Percentiles rank a stretch among this genome's conserved stretches.
phyloP scores from a whole-genome alignment of 2,329 filamentous ascomycete genomes.

The Lizonia empirigonia region DNA sequence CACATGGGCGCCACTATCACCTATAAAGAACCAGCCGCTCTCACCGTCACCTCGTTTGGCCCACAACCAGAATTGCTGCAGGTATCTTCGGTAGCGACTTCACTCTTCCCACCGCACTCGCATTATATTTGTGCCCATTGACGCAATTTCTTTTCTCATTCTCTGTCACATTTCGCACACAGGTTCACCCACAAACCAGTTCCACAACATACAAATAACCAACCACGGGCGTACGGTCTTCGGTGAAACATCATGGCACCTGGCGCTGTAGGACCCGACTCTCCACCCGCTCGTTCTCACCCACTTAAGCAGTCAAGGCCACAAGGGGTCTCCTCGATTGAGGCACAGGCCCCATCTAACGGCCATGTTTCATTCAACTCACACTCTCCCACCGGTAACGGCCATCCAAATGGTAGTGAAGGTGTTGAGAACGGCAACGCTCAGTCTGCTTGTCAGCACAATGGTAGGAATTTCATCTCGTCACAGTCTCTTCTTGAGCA shows the following conservation, averaged over 20 bases:
- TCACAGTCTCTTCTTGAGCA: slow-evolving; percentile 34
- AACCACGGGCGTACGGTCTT: background rate
- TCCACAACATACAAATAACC: no score
- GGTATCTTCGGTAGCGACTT: background rate
- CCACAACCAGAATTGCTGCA: background rate
- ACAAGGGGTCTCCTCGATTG: slow-evolving; percentile 28
- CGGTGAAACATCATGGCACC: slow-evolving; percentile 33
- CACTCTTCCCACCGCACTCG: background rate
- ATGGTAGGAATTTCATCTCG: slow-evolving; percentile 32
- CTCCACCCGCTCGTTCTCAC: slow-evolving; percentile 22
- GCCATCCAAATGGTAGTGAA: slow-evolving; percentile 21
- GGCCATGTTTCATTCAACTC: slow-evolving; percentile 24
- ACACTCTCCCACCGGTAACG: slow-evolving; percentile 21
- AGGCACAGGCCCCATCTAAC: slow-evolving; percentile 30
- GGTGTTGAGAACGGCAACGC: slow-evolving; percentile 19
- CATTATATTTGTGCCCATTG: background rate
- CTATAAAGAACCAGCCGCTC: slow-evolving; percentile 24
- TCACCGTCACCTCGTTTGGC: slow-evolving; percentile 16
- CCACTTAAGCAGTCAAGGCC: slow-evolving; percentile 25
- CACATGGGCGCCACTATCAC: slow-evolving; percentile 13
- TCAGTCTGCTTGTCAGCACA: slow-evolving; percentile 18
- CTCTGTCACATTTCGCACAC: background rate
- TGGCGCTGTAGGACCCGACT: slow-evolving; percentile 36
- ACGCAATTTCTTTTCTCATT: no score
- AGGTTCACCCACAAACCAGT: background rate